A percentile compares a stretch with the other conserved stretches of the same genome.
Evolutionary conservation across 1,284 basidiomycete species (phyloP).

Genomic region (Wolfiporia cocos): DNA sequence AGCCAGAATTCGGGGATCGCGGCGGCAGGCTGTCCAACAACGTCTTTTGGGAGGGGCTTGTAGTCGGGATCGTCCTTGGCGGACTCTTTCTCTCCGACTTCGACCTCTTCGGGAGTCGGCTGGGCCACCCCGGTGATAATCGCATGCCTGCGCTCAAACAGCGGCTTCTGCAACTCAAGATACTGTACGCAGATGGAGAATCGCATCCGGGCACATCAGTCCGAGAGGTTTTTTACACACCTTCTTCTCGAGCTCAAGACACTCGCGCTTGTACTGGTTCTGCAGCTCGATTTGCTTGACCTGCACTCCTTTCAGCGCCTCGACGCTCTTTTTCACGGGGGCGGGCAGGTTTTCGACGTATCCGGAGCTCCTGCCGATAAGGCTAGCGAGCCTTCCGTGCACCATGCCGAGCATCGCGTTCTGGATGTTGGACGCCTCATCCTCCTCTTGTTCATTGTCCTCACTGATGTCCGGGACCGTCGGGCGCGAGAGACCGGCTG

Average conservation of each 20-base stretch:
- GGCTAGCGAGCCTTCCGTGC: conserved; percentile 56
- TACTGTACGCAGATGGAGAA: conserved; percentile 50
- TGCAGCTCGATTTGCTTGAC: conserved; percentile 91
- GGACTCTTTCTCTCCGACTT: conserved; percentile 68
- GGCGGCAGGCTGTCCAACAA: conserved; percentile 33
- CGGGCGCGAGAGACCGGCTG: conserved; percentile 58
- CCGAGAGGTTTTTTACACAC: conserved; percentile 35
- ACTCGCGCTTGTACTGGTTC: conserved; percentile 95
- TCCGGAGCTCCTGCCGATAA: conserved; percentile 79
- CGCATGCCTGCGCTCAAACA: conserved; percentile 83
- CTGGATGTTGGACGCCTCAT: conserved; percentile 29
- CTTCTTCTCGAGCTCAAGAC: conserved; percentile 96
- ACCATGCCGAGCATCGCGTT: conserved; percentile 57
- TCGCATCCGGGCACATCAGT: conserved; percentile 8
- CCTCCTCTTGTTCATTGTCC: conserved; percentile 52
- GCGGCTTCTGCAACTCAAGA: conserved; percentile 76
- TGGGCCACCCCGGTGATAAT: conserved; percentile 79
- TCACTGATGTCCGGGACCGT: conserved; percentile 68
- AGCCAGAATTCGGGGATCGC: conserved; percentile 98
- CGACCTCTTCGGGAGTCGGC: conserved; percentile 81
- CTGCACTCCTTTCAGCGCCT: conserved; percentile 94
- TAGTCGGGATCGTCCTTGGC: conserved; percentile 66
- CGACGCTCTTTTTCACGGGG: conserved; percentile 80
- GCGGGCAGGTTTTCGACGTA: conserved; percentile 85
- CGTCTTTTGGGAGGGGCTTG: conserved; percentile 46